Evolutionary conservation across 306 rosid genomes (phyloP).

Genomic region (Citrullus amarus): DNA sequence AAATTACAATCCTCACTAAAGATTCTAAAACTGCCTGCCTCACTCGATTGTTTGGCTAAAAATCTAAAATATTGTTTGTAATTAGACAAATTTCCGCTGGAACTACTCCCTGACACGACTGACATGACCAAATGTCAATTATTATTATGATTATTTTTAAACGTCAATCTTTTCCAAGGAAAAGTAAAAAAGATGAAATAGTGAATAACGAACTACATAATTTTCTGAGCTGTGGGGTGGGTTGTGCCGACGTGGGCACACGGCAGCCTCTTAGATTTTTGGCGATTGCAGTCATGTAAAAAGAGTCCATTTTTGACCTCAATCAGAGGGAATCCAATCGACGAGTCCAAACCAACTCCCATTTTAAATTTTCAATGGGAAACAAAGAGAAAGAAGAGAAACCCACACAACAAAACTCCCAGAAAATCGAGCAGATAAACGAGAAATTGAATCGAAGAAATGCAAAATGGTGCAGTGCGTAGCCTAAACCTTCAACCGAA

Average conservation of each 20-base stretch:
- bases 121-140: too few species aligned
- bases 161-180: too few species aligned
- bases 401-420: neutral
- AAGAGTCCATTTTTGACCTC: neutral
- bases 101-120: too few species aligned
- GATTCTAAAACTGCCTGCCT: too few species aligned
- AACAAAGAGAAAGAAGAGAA: too few species aligned
- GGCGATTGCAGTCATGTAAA: neutral
- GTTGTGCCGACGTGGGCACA: neutral
- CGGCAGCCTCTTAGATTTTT: neutral
- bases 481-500: neutral
- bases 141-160: too few species aligned
- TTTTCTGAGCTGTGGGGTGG: neutral
- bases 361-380: too few species aligned
- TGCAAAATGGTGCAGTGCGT: neutral
- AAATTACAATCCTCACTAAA: too few species aligned
- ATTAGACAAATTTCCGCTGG: too few species aligned
- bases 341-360: neutral
- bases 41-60: too few species aligned
- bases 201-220: neutral
- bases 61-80: too few species aligned
- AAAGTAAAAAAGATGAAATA: too few species aligned
- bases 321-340: neutral
- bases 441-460: neutral
- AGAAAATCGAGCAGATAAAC: neutral